Evolutionary conservation across 257 asterid species (phyloP), one percentile per base, ranked within the genome.

Genomic region (Ocimum tenuiflorum): DNA sequence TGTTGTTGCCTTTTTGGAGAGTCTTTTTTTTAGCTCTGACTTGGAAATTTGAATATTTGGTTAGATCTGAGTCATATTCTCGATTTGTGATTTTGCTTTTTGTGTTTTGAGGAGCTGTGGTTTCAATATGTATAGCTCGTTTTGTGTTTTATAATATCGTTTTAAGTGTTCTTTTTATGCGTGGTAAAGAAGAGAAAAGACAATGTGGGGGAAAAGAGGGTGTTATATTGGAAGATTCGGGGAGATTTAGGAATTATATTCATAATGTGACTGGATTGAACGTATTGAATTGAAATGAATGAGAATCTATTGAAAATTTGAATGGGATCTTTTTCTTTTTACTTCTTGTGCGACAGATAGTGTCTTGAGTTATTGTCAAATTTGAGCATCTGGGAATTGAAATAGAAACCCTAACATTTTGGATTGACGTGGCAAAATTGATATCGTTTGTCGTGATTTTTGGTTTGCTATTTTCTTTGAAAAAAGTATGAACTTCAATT

Each of bases 221-320:
- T 17, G 63, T 48, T 54, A 31, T 27, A 17, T 55, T 47, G 55
- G 35, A 24, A 13, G 19, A 3, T 57, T 53, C 6, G 33, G 57
- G 67, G 31, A 8, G 24, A 14, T 39, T 57, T 17, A 7, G 71
- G 35, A 23, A 12, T 33, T 33, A 0, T 58, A 39, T 51, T 31
- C 23, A 24, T 7, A 53, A 23, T 6, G 17, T 33, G 61, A 10
- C 18, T 29, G 24, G 17, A 20, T 53, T 39, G 13, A 13, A 6
- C 23, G 6, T 2, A 3, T 35, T 11, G 27, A 47, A 60, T 55
- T 19, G 27, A 45, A 58, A 22, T 49, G 29, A 42, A 63, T 41
- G 77, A 60, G 51, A 67, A 55, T 13, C 27, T 54, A 6, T 27
- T 58, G 35, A n/a, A 24, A 71, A 17, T 31, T 63, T 57, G 53